Evolutionary conservation across 2,329 filamentous ascomycete species (phyloP).

Genomic region (Zasmidium cellare): DNA sequence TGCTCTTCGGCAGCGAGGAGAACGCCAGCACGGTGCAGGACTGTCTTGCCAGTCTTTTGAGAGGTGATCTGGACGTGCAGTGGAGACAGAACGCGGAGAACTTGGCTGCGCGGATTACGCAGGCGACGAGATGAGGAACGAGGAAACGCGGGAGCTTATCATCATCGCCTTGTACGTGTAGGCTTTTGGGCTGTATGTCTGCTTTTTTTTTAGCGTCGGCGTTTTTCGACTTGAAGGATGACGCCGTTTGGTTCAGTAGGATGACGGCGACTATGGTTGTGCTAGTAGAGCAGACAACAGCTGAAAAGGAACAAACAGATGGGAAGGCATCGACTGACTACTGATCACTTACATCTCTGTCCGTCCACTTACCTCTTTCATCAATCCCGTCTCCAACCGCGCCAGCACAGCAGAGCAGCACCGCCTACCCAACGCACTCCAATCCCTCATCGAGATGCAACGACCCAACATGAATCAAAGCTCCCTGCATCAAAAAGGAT

Average conservation of each 20-base stretch:
- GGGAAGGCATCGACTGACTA: too few relatives aligned
- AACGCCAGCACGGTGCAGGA: conserved; percentile 49
- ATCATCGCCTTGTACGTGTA: background rate
- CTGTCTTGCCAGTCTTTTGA: conserved; percentile 25
- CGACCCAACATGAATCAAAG: too few relatives aligned
- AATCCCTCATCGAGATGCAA: too few relatives aligned
- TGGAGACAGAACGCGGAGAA: conserved; percentile 23
- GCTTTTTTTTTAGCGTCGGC: conserved; percentile 12
- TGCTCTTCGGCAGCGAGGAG: conserved; percentile 61
- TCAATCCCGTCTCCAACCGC: too few relatives aligned
- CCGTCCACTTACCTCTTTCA: too few relatives aligned
- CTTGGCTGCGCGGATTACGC: conserved; percentile 16
- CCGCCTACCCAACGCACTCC: too few relatives aligned
- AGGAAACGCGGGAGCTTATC: background rate
- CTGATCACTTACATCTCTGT: too few relatives aligned
- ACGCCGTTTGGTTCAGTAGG: background rate
- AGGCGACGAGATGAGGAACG: conserved; percentile 15
- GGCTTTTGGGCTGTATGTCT: background rate
- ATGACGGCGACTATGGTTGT: background rate
- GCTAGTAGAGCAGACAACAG: background rate
- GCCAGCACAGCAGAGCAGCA: too few relatives aligned
- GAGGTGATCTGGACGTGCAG: conserved; percentile 24
- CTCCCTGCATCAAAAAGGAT: too few relatives aligned
- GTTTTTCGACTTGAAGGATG: background rate
- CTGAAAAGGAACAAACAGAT: too few relatives aligned